Base-by-base conservation (phyloP, 331 rosid species). In the Saraca asoca region DNA sequence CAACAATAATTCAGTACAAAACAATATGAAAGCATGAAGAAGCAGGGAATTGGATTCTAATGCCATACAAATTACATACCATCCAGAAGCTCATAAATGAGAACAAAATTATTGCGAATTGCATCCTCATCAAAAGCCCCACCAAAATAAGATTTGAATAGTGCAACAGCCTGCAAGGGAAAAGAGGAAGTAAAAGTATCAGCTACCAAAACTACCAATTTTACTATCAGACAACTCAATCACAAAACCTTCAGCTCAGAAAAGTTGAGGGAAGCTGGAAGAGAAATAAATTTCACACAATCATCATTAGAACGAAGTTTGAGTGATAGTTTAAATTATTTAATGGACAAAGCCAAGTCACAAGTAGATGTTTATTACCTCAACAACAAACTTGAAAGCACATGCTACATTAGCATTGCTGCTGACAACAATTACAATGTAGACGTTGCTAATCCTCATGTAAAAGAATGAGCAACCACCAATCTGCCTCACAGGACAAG, bases 101-200 rank as follows among this genome's bases (percentile, higher is more conserved):
- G 92, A 58, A 94, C 99, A 80, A 90, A 94, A 74, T 94, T 94
- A 73, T 94, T 94, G 62, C 97, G 99, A 69, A 94, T 94, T 45
- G 99, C 97, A 82, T 94, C 99, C 77, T 94, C 99, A 37, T 94
- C 99, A 75, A 94, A 94, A 52, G 99, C 91, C 55, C 99, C 97
- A 19, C 99, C 99, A 77, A 94, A 94, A 80, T 94, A 94, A 17
- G 99, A 94, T 79, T 94, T 94, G 82, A 39, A 39, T 5, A 29
- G 51, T 42, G 62, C 42, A 41, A 12, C 43, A 39, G 43, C 11
- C 11, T 39, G 43, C 2, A 39, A 7, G 43, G 41, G 43, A 8
- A 8, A 39, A 39, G 31, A 62, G 15, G 39, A 73, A 70, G 39
- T 17, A 42, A 18, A 61, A 29, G 12, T 42, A 39, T 71, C 41